phyloP scores from a whole-genome alignment of 768 basidiomycete species.

The Russula compacta region DNA sequence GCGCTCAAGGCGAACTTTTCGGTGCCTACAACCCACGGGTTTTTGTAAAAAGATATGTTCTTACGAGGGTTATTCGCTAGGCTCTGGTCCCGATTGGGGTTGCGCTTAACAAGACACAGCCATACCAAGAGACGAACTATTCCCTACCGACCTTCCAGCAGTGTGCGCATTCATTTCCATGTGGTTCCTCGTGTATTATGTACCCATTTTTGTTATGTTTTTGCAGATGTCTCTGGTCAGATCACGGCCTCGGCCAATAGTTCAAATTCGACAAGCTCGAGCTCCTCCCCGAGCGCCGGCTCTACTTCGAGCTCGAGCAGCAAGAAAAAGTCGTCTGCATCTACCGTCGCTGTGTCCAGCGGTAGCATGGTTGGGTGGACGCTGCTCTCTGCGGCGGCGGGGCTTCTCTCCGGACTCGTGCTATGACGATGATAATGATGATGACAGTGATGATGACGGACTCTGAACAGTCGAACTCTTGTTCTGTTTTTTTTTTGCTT shows the following conservation, averaged over 20 bases:
- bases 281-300: too few species aligned
- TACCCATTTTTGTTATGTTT: too few species aligned
- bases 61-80: neutral
- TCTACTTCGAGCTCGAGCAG: neutral
- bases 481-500: too few species aligned
- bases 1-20: constrained; percentile 37
- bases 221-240: too few species aligned
- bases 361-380: neutral
- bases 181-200: neutral
- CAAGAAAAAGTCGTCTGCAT: neutral
- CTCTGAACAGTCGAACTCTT: too few species aligned
- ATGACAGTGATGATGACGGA: too few species aligned
- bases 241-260: too few species aligned
- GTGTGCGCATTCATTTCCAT: constrained; percentile 30
- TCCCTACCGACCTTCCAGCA: constrained; percentile 37
- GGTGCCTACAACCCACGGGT: constrained; percentile 25
- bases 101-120: constrained; percentile 41
- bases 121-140: constrained; percentile 42
- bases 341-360: neutral
- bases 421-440: neutral
- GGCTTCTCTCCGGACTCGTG: neutral
- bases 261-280: too few species aligned
- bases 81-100: constrained; percentile 47
- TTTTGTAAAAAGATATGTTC: too few species aligned
- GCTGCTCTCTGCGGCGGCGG: neutral